Evolutionary conservation across 1,139 yeast genomes (phyloP), one percentile per base, ranked within the genome.

Genomic region (Wickerhamomyces sp.): DNA sequence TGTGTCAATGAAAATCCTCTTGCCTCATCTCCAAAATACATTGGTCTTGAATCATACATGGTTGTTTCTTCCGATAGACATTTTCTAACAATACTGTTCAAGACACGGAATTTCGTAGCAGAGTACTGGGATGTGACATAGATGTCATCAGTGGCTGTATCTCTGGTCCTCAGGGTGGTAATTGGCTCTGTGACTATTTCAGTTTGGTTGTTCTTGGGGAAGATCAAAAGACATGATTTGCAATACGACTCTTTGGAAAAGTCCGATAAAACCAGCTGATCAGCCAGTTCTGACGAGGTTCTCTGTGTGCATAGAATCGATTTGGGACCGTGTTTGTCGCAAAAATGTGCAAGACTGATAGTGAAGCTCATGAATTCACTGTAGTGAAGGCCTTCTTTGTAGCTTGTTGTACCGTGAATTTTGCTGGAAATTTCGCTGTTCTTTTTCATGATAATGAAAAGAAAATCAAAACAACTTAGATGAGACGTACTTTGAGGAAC

Each of bases 311-410:
- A 86, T 57, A 84, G 65, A n/a, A 88, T 72, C 40, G 83, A 75
- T 15, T 84, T 73, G 0, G 96, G 95, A 0, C 96, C 96, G 60
- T 88, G 95, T 32, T 83, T 73, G 64, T 88, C 96, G 64, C 96
- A 88, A 61, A 87, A 88, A 59, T 87, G 95, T 0, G 90, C 85
- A 48, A 87, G 62, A 39, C 89, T 76, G 18, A 85, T 68, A 46
- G 76, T 73, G 47, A 62, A 66, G 10, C 23, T 41, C 47, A 46
- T 41, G 23, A 18, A 18, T 18, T 18, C 23, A 5, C 23, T 5
- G 23, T 31, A 10, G 27, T 10, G 15, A 15, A 6, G 37, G 10
- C 15, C 10, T 4, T 14, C 7, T 33, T 4, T 11, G 2, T 4
- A 15, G 27, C 15, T 34, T 34, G 9, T 34, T 34, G 36, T 27